A percentile compares a stretch with the other conserved stretches of the same genome.
Conservation (phyloP, 495 filamentous ascomycete genomes). For the Clavariopsis aquatica region DNA sequence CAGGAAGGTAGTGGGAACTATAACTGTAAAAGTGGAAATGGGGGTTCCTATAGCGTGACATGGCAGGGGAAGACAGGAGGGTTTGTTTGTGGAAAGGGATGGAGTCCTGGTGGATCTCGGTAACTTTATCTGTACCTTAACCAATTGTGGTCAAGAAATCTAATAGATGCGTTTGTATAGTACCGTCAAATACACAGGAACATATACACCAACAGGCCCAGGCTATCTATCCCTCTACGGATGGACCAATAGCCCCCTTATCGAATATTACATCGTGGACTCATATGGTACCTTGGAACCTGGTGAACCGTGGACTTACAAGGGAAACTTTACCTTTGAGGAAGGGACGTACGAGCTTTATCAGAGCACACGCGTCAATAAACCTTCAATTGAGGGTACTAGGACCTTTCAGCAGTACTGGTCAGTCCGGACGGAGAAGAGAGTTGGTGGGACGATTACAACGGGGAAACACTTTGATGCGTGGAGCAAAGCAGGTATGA, state of each 20-base stretch:
- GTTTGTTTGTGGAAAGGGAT: background rate
- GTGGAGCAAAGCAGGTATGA: slow-evolving; percentile 42
- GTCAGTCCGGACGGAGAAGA: slow-evolving; percentile 57
- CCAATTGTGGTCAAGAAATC: no score
- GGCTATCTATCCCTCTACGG: slow-evolving; percentile 63
- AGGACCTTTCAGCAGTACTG: slow-evolving; percentile 62
- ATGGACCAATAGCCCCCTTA: slow-evolving; percentile 60
- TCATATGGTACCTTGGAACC: slow-evolving; percentile 55
- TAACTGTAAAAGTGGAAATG: background rate
- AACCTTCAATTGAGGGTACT: slow-evolving; percentile 58
- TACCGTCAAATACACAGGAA: slow-evolving; percentile 54
- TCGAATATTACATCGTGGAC: slow-evolving; percentile 67
- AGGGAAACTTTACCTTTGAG: slow-evolving; percentile 34
- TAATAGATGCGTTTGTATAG: background rate
- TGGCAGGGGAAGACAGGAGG: background rate
- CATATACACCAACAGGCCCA: slow-evolving; percentile 59
- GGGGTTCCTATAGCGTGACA: background rate
- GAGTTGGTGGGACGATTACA: slow-evolving; percentile 56
- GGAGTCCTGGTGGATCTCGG: background rate
- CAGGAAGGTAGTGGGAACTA: slow-evolving; percentile 1
- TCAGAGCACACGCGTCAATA: slow-evolving; percentile 26
- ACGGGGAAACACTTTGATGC: slow-evolving; percentile 44
- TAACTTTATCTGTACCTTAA: background rate
- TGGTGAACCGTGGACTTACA: slow-evolving; percentile 42
- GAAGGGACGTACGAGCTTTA: slow-evolving; percentile 34